Evolutionary conservation across 805 yeast species (phyloP).

Genomic region (Suhomyces pyralidae): DNA sequence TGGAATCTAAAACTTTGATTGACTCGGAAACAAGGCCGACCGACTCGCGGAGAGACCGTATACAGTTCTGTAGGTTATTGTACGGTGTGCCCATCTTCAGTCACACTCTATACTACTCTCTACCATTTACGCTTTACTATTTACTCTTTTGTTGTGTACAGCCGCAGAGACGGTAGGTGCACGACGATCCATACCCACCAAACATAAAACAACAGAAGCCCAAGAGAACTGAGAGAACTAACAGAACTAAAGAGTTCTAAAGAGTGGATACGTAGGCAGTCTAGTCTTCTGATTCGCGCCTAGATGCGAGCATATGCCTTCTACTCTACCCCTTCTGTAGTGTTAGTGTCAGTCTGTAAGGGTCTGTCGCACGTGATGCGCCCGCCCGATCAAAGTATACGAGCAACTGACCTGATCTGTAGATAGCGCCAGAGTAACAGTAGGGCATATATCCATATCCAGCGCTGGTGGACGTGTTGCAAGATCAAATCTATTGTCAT

Average conservation of each 20-base stretch:
- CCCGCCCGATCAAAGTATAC: not conserved
- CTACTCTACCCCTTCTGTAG: not conserved
- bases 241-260: too few relatives aligned
- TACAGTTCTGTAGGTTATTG: conserved; percentile 21
- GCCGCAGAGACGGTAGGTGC: not conserved
- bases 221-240: too few relatives aligned
- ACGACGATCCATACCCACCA: not conserved
- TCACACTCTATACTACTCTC: not conserved
- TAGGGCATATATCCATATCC: not conserved
- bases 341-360: not conserved
- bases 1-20: conserved; percentile 28
- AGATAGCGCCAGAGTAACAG: conserved; percentile 22
- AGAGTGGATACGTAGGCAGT: too few relatives aligned
- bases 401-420: not conserved
- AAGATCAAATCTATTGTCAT: not conserved
- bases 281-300: too few relatives aligned
- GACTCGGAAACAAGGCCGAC: conserved; percentile 32
- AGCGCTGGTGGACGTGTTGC: not conserved
- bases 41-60: conserved; percentile 31
- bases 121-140: not conserved
- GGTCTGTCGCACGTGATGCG: not conserved
- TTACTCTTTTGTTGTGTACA: not conserved
- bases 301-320: too few relatives aligned
- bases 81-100: not conserved
- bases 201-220: too few relatives aligned